These are phyloP conservation scores for Aspergillus ellipticus DNA, from an alignment of 495 filamentous ascomycete genomes.

Conservation along the genomic window DNA sequence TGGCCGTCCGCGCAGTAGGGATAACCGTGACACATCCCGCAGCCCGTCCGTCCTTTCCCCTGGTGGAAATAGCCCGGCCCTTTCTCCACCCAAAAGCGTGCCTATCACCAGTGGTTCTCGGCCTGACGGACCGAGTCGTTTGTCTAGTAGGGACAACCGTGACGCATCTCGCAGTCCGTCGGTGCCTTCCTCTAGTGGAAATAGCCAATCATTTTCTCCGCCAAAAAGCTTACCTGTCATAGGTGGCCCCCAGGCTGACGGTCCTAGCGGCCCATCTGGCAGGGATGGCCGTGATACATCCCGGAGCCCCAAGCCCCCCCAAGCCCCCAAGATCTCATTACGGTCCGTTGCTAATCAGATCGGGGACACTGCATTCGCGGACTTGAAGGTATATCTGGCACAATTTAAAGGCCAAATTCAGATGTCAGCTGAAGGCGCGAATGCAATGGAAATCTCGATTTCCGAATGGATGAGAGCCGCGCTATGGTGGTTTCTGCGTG, in stretches of 20 bases:
- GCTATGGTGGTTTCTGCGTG: slow-evolving; percentile 85
- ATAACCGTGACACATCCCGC: slow-evolving; percentile 21
- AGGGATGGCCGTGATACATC: slow-evolving; percentile 18
- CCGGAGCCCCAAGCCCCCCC: slow-evolving; percentile 16
- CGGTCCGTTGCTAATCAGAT: slow-evolving; percentile 39
- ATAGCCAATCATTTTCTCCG: slow-evolving; percentile 12
- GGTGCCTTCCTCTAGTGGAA: slow-evolving; percentile 19
- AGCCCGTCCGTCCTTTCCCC: too few species aligned
- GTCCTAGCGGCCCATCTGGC: too few species aligned
- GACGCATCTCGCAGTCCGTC: background rate
- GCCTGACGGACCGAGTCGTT: too few species aligned
- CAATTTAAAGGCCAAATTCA: slow-evolving; percentile 66
- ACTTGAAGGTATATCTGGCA: slow-evolving; percentile 62
- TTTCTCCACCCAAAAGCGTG: too few species aligned
- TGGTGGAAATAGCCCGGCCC: too few species aligned
- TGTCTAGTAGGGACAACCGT: slow-evolving; percentile 10
- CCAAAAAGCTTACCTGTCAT: slow-evolving; percentile 11
- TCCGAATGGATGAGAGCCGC: slow-evolving; percentile 66
- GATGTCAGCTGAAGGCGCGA: slow-evolving; percentile 66
- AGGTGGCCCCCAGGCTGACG: slow-evolving; percentile 1
- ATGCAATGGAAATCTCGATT: slow-evolving; percentile 52
- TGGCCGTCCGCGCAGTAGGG: slow-evolving; percentile 18
- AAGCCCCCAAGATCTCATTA: slow-evolving; percentile 40
- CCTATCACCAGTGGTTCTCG: too few species aligned
- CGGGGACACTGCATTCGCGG: slow-evolving; percentile 60